A percentile compares a stretch with the other conserved stretches of the same genome.
Evolutionary conservation across 2,329 filamentous ascomycete species (phyloP).

Genomic region (Cladosporium sp.): DNA sequence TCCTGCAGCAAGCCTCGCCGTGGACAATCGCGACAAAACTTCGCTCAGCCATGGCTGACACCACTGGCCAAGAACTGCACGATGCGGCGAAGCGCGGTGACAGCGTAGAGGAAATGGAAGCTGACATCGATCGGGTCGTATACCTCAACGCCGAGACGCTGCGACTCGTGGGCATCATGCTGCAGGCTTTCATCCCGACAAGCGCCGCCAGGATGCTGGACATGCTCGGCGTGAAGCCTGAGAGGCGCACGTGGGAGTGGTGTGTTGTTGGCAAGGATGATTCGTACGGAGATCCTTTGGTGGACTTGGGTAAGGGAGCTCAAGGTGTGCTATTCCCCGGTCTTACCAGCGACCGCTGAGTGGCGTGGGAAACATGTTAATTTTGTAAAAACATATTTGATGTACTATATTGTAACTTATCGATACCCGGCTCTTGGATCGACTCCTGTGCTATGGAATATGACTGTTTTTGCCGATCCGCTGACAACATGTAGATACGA

Average conservation of each 20-base stretch:
- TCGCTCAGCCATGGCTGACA: constrained; percentile 22
- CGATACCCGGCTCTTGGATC: too few relatives aligned
- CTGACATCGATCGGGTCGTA: constrained; percentile 55
- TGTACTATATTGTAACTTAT: not conserved
- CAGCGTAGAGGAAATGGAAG: constrained; percentile 28
- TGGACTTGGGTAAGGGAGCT: constrained; percentile 38
- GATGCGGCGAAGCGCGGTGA: constrained; percentile 16
- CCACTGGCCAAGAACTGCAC: constrained; percentile 27
- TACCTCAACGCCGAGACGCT: constrained; percentile 71
- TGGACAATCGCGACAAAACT: constrained; percentile 56
- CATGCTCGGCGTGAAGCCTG: constrained; percentile 64
- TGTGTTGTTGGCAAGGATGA: constrained; percentile 61
- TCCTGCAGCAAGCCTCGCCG: constrained; percentile 60
- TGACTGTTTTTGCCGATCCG: not conserved
- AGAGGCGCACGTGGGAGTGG: constrained; percentile 58
- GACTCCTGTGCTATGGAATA: not conserved
- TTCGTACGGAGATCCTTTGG: constrained; percentile 57
- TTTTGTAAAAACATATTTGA: not conserved
- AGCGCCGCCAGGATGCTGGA: constrained; percentile 72
- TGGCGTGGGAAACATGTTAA: not conserved
- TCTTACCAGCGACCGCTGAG: constrained; percentile 25
- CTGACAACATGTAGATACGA: too few relatives aligned
- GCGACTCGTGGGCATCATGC: constrained; percentile 72
- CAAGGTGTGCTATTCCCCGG: constrained; percentile 51
- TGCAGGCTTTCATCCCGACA: constrained; percentile 85